Evolutionary conservation across 306 rosid species (phyloP).

Genomic region (Lathyrus oleraceus): DNA sequence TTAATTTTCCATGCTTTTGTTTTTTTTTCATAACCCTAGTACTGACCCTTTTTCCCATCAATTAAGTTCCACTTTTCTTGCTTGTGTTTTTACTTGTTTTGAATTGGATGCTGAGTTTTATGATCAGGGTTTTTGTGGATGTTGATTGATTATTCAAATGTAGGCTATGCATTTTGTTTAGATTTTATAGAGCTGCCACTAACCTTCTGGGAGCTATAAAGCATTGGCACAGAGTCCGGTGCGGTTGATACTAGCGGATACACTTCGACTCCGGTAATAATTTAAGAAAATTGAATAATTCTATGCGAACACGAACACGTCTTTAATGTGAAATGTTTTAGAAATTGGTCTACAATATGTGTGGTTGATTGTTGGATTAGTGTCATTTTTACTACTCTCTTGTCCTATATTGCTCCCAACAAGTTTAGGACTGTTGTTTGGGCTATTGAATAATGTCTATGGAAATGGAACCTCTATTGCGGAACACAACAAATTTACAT

Average conservation of each 20-base stretch:
- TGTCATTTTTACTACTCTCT: not conserved
- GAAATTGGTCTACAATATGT: not conserved
- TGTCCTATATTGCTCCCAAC: not conserved
- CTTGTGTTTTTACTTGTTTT: not conserved
- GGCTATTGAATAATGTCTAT: not conserved
- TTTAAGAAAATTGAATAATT: no score
- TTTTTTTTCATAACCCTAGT: not conserved
- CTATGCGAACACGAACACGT: no score
- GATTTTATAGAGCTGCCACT: not conserved
- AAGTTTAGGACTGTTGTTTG: not conserved
- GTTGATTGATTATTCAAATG: slow-evolving; percentile 10
- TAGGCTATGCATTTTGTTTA: not conserved
- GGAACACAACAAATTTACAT: not conserved
- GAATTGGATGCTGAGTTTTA: not conserved
- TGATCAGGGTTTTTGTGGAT: slow-evolving; percentile 32
- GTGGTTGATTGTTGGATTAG: not conserved
- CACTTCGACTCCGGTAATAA: no score
- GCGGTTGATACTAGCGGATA: no score
- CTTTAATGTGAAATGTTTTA: not conserved
- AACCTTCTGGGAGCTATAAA: not conserved
- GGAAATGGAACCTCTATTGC: not conserved
- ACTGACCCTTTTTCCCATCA: not conserved
- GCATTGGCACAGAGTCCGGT: no score
- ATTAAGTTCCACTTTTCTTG: not conserved
- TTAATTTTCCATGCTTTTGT: slow-evolving; percentile 1